phyloP scores from a whole-genome alignment of 2,329 filamentous ascomycete genomes.

The Epicoccum nigrum region DNA sequence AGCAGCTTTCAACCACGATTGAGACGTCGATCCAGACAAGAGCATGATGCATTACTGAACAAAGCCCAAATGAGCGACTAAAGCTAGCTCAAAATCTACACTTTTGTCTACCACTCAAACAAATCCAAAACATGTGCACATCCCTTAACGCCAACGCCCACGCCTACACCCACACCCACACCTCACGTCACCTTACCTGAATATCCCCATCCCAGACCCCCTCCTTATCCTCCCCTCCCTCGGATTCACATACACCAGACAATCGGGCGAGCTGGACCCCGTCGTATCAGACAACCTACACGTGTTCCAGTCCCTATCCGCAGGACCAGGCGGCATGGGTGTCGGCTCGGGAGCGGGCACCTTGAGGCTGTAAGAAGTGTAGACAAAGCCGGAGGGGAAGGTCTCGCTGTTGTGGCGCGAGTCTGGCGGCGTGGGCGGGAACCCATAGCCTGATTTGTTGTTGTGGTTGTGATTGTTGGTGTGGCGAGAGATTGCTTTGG shows the following conservation, averaged over 20 bases:
- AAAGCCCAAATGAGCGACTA: no score
- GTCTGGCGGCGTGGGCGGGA: conserved; percentile 3
- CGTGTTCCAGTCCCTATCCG: neutral
- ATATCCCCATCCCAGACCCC: neutral
- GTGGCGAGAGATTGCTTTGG: neutral
- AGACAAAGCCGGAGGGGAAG: neutral
- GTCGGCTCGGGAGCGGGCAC: neutral
- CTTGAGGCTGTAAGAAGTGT: neutral
- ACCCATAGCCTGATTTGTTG: no score
- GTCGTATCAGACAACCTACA: conserved; percentile 4
- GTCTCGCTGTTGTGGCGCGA: neutral
- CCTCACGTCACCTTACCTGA: no score
- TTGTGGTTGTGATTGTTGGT: no score
- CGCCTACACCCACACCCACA: no score
- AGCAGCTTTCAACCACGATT: neutral
- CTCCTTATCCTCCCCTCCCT: neutral
- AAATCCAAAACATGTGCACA: no score
- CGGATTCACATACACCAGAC: neutral
- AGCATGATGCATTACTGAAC: no score
- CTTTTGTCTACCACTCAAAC: no score
- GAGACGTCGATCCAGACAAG: neutral
- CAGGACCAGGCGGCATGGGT: neutral
- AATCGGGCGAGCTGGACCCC: neutral
- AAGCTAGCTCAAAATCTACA: no score
- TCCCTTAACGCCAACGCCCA: no score